phyloP scores from a whole-genome alignment of 768 basidiomycete genomes.

The Suillus cothurnatus region DNA sequence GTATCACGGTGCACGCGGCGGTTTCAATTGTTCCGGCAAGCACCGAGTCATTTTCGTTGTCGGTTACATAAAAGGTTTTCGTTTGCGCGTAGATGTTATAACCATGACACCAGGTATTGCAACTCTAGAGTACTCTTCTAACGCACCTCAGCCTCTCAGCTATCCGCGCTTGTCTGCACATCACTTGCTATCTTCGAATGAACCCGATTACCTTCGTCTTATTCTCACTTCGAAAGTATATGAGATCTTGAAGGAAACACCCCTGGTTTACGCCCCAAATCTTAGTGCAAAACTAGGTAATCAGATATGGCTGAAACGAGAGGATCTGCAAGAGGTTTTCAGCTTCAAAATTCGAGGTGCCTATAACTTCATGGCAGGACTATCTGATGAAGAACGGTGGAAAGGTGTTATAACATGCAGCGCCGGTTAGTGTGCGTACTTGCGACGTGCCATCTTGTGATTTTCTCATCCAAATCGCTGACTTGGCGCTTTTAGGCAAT shows the following conservation, averaged over 20 bases:
- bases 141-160: constrained; percentile 61
- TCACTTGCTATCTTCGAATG: constrained; percentile 60
- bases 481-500: constrained; percentile 63
- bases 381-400: constrained; percentile 89
- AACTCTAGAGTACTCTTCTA: constrained; percentile 68
- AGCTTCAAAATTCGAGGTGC: constrained; percentile 99
- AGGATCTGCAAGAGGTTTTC: constrained; percentile 97
- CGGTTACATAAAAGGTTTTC: neutral
- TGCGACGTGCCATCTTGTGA: constrained; percentile 11
- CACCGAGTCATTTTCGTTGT: constrained; percentile 1
- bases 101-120: constrained; percentile 39
- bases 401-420: constrained; percentile 98
- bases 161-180: constrained; percentile 74
- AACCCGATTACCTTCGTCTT: constrained; percentile 86
- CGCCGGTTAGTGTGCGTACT: constrained; percentile 83
- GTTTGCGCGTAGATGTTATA: neutral
- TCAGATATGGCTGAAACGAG: constrained; percentile 94
- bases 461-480: neutral
- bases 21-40: neutral
- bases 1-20: neutral
- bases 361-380: constrained; percentile 96
- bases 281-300: constrained; percentile 88
- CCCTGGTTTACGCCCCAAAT: constrained; percentile 83
- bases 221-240: constrained; percentile 92
- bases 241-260: constrained; percentile 87